Conservation (phyloP, 495 filamentous ascomycete genomes). For the Daldinia vernicosa region DNA sequence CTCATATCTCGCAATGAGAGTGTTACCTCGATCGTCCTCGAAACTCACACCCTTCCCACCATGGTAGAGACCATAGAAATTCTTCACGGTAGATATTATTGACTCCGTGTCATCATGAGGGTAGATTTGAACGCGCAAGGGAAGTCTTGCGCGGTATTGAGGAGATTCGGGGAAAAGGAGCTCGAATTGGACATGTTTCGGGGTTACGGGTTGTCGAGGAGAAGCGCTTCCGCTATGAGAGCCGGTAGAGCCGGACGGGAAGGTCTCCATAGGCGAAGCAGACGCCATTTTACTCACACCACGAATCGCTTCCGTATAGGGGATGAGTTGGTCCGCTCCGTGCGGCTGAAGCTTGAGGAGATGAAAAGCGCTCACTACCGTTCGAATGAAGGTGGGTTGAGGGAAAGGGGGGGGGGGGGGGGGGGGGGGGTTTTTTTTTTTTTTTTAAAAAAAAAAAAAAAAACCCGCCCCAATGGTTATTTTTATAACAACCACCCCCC, state of each 20-base stretch:
- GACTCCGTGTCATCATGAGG: conserved; percentile 95
- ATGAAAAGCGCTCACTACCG: conserved; percentile 46
- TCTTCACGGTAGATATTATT: conserved; percentile 95
- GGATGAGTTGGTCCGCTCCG: conserved; percentile 24
- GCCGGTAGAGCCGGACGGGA: conserved; percentile 41
- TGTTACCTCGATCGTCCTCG: conserved; percentile 85
- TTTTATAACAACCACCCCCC: too few relatives aligned
- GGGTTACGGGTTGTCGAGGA: conserved; percentile 56
- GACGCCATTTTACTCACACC: conserved; percentile 57
- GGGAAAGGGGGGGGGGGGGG: conserved; percentile 23
- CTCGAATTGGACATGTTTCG: conserved; percentile 87
- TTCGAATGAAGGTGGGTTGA: conserved; percentile 28
- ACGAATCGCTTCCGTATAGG: conserved; percentile 39
- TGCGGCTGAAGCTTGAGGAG: conserved; percentile 25
- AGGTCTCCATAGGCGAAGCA: conserved; percentile 54
- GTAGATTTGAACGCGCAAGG: conserved; percentile 90
- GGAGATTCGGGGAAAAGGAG: conserved; percentile 78
- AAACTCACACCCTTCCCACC: conserved; percentile 84
- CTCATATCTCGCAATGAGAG: conserved; percentile 92
- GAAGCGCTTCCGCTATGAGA: conserved; percentile 57
- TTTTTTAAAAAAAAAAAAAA: too few relatives aligned
- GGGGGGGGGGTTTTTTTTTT: too few relatives aligned
- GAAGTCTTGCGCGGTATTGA: conserved; percentile 78
- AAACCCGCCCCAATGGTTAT: too few relatives aligned
- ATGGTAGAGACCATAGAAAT: conserved; percentile 90